These are phyloP conservation scores for Trametes maxima DNA, from an alignment of 768 basidiomycete genomes.

Conservation along the genomic window DNA sequence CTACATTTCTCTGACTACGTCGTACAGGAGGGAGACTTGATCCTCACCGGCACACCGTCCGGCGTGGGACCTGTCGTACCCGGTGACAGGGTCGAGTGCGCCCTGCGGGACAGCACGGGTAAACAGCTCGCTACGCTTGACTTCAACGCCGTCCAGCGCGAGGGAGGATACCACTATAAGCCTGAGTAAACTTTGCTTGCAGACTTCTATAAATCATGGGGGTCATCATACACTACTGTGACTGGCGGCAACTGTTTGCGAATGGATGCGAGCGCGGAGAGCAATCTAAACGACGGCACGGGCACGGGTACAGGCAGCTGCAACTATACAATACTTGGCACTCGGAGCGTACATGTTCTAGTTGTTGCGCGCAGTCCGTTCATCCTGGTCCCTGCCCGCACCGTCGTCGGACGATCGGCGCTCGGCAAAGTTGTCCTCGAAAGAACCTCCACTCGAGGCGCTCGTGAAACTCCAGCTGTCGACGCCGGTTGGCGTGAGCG, in stretches of 20 bases:
- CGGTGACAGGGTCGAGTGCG: slow-evolving; percentile 81
- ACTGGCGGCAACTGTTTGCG: neutral
- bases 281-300: slow-evolving; percentile 17
- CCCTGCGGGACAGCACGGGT: slow-evolving; percentile 56
- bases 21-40: slow-evolving; percentile 84
- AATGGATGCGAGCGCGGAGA: neutral
- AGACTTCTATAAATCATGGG: slow-evolving; percentile 6
- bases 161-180: slow-evolving; percentile 68
- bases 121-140: slow-evolving; percentile 61
- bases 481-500: slow-evolving; percentile 28
- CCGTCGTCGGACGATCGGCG: slow-evolving; percentile 18
- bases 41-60: slow-evolving; percentile 89
- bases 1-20: neutral
- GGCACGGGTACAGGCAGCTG: slow-evolving; percentile 3
- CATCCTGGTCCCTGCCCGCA: slow-evolving; percentile 22
- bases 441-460: slow-evolving; percentile 30
- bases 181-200: slow-evolving; percentile 5
- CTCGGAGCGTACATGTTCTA: slow-evolving; percentile 2
- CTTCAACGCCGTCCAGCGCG: slow-evolving; percentile 66
- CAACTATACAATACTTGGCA: slow-evolving; percentile 6
- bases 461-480: slow-evolving; percentile 38
- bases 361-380: slow-evolving; percentile 31
- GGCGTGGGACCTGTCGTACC: slow-evolving; percentile 81
- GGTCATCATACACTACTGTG: slow-evolving; percentile 16
- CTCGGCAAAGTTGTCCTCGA: slow-evolving; percentile 26